phyloP scores from a whole-genome alignment of 1,284 basidiomycete genomes.

The Golubevia sp. region DNA sequence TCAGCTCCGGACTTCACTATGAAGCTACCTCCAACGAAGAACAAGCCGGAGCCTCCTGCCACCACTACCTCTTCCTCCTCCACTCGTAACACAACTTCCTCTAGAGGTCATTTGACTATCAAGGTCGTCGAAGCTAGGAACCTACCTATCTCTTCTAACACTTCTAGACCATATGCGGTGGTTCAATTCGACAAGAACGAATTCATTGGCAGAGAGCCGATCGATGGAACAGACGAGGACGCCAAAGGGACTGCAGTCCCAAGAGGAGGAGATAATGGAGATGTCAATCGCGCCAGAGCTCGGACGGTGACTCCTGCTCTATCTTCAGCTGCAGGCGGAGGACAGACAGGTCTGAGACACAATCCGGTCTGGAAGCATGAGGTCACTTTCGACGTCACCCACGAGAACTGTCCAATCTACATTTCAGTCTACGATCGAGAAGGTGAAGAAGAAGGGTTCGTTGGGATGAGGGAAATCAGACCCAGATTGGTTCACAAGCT shows the following conservation, averaged over 20 bases:
- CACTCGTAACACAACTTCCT: constrained; percentile 44
- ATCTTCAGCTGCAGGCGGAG: not conserved
- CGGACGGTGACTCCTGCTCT: constrained; percentile 30
- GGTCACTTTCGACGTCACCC: constrained; percentile 62
- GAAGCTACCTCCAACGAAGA: constrained; percentile 47
- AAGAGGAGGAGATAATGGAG: constrained; percentile 15
- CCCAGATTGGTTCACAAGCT: constrained; percentile 57
- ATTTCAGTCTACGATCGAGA: constrained; percentile 63
- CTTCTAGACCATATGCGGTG: constrained; percentile 50
- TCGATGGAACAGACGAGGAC: constrained; percentile 30
- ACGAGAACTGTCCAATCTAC: constrained; percentile 56
- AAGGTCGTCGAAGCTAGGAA: constrained; percentile 49
- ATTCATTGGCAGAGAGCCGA: constrained; percentile 55
- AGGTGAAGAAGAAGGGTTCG: constrained; percentile 58
- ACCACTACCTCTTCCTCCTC: constrained; percentile 5
- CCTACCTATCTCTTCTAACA: constrained; percentile 24
- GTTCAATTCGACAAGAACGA: constrained; percentile 61
- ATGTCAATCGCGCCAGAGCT: constrained; percentile 22
- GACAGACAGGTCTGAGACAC: constrained; percentile 12
- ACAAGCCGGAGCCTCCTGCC: constrained; percentile 17
- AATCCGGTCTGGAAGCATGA: constrained; percentile 62
- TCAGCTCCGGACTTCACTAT: constrained; percentile 53
- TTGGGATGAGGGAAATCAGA: constrained; percentile 60
- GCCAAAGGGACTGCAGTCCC: constrained; percentile 39
- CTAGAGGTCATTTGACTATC: constrained; percentile 49